Evolutionary conservation across 2,329 filamentous ascomycete genomes (phyloP).

Genomic region (Trichoderma hamatum): DNA sequence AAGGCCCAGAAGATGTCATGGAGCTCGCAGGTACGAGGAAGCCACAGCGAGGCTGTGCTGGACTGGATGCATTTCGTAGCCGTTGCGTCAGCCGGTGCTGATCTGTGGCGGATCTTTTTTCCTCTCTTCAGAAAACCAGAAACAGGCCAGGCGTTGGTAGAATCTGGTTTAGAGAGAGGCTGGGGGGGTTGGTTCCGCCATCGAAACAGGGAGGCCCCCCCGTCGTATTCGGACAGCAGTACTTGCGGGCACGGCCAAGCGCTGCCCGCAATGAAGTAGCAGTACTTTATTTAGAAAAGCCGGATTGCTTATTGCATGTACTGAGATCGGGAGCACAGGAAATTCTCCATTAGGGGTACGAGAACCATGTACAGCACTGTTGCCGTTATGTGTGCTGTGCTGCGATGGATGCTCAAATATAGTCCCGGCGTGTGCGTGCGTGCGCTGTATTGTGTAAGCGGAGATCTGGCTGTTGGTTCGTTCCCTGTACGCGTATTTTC

Average conservation of each 20-base stretch:
- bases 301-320: neutral
- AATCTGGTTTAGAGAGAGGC: neutral
- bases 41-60: conserved; percentile 15
- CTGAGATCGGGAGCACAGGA: neutral
- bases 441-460: no score
- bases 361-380: no score
- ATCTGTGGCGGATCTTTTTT: conserved; percentile 12
- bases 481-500: neutral
- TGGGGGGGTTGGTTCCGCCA: neutral
- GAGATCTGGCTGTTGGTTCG: neutral
- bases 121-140: neutral
- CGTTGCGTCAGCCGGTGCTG: conserved; percentile 20
- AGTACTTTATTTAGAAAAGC: neutral
- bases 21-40: conserved; percentile 6
- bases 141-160: neutral
- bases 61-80: neutral
- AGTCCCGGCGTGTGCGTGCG: neutral
- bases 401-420: neutral
- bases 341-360: neutral
- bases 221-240: conserved; percentile 14
- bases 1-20: neutral
- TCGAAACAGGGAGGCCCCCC: neutral
- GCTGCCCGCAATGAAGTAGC: neutral
- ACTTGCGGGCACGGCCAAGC: neutral
- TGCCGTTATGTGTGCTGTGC: no score